Evolutionary conservation across 805 yeast genomes (phyloP).

Genomic region (Yamadazyma olivae): DNA sequence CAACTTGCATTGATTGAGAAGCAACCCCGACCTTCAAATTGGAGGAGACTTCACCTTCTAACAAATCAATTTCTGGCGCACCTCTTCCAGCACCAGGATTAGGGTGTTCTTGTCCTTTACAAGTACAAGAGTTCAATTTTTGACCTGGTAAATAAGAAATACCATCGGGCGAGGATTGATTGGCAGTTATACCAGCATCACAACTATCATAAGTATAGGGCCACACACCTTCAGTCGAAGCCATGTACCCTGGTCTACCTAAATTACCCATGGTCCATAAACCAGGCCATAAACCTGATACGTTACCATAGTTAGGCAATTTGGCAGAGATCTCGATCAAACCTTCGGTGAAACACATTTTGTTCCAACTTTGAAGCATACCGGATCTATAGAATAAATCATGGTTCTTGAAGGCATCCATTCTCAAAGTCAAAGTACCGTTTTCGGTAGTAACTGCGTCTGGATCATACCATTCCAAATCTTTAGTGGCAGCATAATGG

Average conservation of each 20-base stretch:
- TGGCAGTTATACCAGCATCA: conserved; percentile 40
- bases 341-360: conserved; percentile 36
- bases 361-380: conserved; percentile 41
- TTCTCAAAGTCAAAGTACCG: conserved; percentile 31
- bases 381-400: conserved; percentile 36
- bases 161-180: conserved; percentile 40
- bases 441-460: conserved; percentile 40
- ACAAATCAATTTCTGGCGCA: conserved; percentile 74
- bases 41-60: conserved; percentile 79
- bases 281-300: conserved; percentile 42
- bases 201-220: conserved; percentile 39
- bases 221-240: conserved; percentile 39
- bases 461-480: conserved; percentile 45
- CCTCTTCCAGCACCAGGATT: conserved; percentile 37
- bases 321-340: conserved; percentile 29
- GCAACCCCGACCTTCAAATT: conserved; percentile 59
- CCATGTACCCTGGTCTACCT: conserved; percentile 38
- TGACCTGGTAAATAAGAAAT: conserved; percentile 41
- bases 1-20: conserved; percentile 89
- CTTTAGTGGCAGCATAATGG: conserved; percentile 40
- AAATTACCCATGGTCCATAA: conserved; percentile 41
- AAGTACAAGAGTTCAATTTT: conserved; percentile 30
- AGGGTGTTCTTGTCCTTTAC: conserved; percentile 37
- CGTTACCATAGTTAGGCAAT: conserved; percentile 34
- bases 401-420: conserved; percentile 39